phyloP scores from a whole-genome alignment of 1,139 yeast genomes.

The Saccharomyces hybrid region DNA sequence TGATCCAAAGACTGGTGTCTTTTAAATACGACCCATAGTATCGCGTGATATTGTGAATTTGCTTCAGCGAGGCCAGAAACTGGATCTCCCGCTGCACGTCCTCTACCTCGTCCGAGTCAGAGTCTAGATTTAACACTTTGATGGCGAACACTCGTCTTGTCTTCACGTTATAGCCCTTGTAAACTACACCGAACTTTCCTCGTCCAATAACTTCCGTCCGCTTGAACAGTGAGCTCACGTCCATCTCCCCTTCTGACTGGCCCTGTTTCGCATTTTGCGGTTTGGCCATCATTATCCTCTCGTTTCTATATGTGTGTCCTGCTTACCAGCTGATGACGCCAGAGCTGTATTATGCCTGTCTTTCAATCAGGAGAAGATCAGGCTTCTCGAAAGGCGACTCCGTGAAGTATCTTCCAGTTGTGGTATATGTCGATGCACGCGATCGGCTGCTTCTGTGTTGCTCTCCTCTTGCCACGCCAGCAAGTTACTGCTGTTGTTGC shows the following conservation, averaged over 20 bases:
- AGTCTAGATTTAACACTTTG: conserved; percentile 84
- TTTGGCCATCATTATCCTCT: neutral
- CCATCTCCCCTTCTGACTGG: neutral
- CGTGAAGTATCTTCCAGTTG: neutral
- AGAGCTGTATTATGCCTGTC: neutral
- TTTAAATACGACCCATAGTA: conserved; percentile 83
- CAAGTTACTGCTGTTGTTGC: neutral
- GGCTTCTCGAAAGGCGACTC: neutral
- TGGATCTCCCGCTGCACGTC: conserved; percentile 94
- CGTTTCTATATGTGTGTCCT: neutral
- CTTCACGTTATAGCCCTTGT: conserved; percentile 54
- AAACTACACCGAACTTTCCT: conserved; percentile 95
- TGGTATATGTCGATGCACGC: neutral
- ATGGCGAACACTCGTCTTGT: conserved; percentile 78
- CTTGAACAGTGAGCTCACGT: conserved; percentile 42
- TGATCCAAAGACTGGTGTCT: conserved; percentile 90
- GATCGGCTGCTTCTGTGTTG: neutral
- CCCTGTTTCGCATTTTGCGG: neutral
- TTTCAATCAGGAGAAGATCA: too few relatives aligned
- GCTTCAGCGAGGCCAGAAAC: conserved; percentile 71
- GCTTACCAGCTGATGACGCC: neutral
- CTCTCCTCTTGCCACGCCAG: neutral
- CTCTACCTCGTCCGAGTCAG: conserved; percentile 87
- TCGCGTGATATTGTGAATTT: conserved; percentile 83
- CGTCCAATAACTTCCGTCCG: conserved; percentile 89